Percentiles rank a stretch among this genome's conserved stretches.
phyloP scores from a whole-genome alignment of 1,284 basidiomycete genomes.

The Gyrodon tennesseensis region DNA sequence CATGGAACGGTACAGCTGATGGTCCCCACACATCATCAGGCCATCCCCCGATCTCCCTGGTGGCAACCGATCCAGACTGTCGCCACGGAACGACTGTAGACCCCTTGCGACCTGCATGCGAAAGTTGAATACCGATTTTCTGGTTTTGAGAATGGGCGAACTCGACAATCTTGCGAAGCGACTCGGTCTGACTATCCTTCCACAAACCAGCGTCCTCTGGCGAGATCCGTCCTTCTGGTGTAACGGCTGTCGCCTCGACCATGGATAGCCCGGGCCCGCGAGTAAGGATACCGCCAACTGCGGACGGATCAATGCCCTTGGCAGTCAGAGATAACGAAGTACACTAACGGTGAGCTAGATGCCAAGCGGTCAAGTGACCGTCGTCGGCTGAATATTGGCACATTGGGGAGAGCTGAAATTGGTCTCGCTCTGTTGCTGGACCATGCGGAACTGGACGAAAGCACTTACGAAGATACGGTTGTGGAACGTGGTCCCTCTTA shows the following conservation, averaged over 20 bases:
- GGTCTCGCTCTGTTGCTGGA: neutral
- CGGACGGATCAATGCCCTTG: neutral
- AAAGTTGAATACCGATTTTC: constrained; percentile 77
- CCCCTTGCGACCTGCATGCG: constrained; percentile 78
- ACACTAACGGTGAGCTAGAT: constrained; percentile 53
- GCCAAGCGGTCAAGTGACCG: constrained; percentile 56
- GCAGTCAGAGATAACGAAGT: neutral
- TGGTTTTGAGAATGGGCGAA: constrained; percentile 73
- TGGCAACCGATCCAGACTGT: constrained; percentile 44
- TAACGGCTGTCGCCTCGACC: constrained; percentile 63
- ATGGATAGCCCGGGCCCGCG: constrained; percentile 57
- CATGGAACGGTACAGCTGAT: constrained; percentile 56
- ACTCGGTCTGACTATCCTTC: constrained; percentile 70
- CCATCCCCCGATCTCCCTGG: constrained; percentile 68
- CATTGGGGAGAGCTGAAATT: constrained; percentile 52
- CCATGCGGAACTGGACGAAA: neutral
- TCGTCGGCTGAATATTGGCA: constrained; percentile 66
- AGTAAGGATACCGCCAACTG: constrained; percentile 53
- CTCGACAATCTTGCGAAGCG: constrained; percentile 68
- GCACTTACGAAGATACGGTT: constrained; percentile 65
- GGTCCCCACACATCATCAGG: constrained; percentile 62
- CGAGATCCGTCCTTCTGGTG: constrained; percentile 59
- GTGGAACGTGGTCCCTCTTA: constrained; percentile 66
- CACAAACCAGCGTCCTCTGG: constrained; percentile 66
- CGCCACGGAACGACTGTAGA: constrained; percentile 62